These are phyloP conservation scores for Pachyrhizus erosus DNA, from an alignment of 306 rosid genomes.

Conservation along the genomic window DNA sequence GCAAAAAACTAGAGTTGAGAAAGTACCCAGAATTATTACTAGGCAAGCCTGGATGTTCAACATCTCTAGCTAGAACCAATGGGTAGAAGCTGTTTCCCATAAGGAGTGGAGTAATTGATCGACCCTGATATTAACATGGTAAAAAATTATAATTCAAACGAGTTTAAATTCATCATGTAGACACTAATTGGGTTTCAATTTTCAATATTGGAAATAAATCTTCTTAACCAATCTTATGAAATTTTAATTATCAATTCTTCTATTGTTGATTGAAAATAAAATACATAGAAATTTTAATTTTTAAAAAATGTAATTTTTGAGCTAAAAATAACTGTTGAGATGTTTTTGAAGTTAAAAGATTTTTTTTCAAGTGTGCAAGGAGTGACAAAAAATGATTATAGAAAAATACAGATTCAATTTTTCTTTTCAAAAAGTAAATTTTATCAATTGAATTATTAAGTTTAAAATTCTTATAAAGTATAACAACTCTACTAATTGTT, in stretches of 20 bases:
- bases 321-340: not conserved
- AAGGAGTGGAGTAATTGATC: conserved; percentile 70
- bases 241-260: not conserved
- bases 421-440: not conserved
- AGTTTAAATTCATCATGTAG: not conserved
- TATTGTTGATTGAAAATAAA: not conserved
- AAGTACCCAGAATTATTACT: conserved; percentile 51
- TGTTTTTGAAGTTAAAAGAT: not conserved
- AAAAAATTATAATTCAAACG: not conserved
- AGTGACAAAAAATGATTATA: not conserved
- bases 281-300: not conserved
- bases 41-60: conserved; percentile 49
- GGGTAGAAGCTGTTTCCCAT: conserved; percentile 55
- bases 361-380: no score
- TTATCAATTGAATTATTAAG: not conserved
- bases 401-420: not conserved
- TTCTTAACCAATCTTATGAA: not conserved
- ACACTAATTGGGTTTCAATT: not conserved
- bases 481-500: not conserved
- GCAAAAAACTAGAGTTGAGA: not conserved
- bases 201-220: not conserved
- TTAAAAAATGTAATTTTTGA: not conserved
- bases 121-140: conserved; percentile 63
- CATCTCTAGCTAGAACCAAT: conserved; percentile 68
- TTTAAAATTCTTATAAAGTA: not conserved